Conservation (phyloP, 306 rosid genomes). For the Cicer pinnatifidum region DNA sequence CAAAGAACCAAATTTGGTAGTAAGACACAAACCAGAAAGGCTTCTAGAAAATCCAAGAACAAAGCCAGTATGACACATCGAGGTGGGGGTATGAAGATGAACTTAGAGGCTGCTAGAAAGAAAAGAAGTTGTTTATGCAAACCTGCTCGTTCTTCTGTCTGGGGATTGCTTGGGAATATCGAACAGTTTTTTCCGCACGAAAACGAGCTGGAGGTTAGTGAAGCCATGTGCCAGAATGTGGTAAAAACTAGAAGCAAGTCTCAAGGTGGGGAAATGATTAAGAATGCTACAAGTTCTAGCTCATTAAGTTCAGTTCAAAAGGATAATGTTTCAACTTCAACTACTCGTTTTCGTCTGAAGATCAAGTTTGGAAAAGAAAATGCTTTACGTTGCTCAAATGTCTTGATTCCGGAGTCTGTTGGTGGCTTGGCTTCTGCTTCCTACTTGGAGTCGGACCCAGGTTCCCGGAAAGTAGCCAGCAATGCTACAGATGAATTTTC, state of each 20-base stretch:
- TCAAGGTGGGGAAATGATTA: slow-evolving; percentile 54
- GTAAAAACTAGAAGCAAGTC: slow-evolving; percentile 56
- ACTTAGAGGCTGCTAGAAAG: slow-evolving; percentile 62
- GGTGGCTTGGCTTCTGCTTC: slow-evolving; percentile 53
- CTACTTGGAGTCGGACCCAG: slow-evolving; percentile 45
- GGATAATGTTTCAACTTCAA: slow-evolving; percentile 49
- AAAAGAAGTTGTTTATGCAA: slow-evolving; percentile 82
- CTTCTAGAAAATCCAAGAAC: slow-evolving; percentile 65
- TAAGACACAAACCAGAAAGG: slow-evolving; percentile 62
- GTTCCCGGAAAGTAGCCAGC: slow-evolving; percentile 48
- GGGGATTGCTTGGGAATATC: slow-evolving; percentile 79
- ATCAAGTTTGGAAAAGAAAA: slow-evolving; percentile 73
- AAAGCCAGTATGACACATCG: slow-evolving; percentile 50
- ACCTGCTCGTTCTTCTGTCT: slow-evolving; percentile 74
- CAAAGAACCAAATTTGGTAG: slow-evolving; percentile 59
- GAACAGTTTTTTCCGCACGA: slow-evolving; percentile 59
- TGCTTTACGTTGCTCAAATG: slow-evolving; percentile 54
- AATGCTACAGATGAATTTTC: slow-evolving; percentile 47
- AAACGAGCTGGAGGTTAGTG: slow-evolving; percentile 53
- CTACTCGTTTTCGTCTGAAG: slow-evolving; percentile 74
- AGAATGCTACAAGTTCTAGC: slow-evolving; percentile 55
- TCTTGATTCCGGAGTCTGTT: slow-evolving; percentile 58
- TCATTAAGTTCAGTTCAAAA: slow-evolving; percentile 55
- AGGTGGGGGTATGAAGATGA: slow-evolving; percentile 45
- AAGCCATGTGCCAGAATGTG: slow-evolving; percentile 55